phyloP scores from a whole-genome alignment of 164 flowering plant species.

The Vitis amurensis region DNA sequence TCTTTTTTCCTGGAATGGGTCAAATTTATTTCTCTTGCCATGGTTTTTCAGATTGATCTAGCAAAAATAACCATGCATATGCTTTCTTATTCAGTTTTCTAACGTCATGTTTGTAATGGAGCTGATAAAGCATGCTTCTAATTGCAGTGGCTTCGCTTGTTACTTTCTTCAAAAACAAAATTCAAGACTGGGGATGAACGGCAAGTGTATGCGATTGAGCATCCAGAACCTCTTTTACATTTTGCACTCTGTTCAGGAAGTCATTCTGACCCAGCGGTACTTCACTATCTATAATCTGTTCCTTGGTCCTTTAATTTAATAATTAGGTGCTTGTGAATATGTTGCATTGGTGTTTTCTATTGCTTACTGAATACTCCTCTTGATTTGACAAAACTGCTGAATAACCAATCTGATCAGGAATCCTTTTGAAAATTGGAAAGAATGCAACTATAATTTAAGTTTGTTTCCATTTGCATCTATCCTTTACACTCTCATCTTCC shows the following conservation, averaged over 20 bases:
- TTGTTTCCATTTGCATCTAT: not conserved
- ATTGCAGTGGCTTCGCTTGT: constrained; percentile 77
- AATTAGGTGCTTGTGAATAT: not conserved
- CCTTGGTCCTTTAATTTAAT: too few species aligned
- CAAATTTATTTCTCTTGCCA: too few species aligned
- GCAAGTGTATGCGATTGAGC: constrained; percentile 69
- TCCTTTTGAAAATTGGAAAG: not conserved
- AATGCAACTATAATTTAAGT: not conserved
- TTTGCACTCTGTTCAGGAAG: constrained; percentile 91
- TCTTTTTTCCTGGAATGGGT: too few species aligned
- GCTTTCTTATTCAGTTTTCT: not conserved
- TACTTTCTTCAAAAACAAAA: constrained; percentile 62
- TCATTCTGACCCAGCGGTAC: constrained; percentile 97
- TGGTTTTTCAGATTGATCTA: too few species aligned
- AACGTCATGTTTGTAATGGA: not conserved
- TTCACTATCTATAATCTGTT: not conserved
- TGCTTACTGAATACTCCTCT: not conserved
- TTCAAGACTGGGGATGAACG: constrained; percentile 67
- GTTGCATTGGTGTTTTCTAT: not conserved
- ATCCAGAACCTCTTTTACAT: constrained; percentile 78
- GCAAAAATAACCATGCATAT: not conserved
- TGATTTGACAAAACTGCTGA: not conserved
- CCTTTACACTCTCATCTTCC: not conserved
- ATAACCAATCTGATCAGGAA: not conserved
- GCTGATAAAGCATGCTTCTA: constrained; percentile 11